Percentiles rank a stretch among this genome's conserved stretches.
These are phyloP conservation scores for Psidium friedrichsthalianum DNA, from an alignment of 345 rosid genomes.

Conservation along the genomic window DNA sequence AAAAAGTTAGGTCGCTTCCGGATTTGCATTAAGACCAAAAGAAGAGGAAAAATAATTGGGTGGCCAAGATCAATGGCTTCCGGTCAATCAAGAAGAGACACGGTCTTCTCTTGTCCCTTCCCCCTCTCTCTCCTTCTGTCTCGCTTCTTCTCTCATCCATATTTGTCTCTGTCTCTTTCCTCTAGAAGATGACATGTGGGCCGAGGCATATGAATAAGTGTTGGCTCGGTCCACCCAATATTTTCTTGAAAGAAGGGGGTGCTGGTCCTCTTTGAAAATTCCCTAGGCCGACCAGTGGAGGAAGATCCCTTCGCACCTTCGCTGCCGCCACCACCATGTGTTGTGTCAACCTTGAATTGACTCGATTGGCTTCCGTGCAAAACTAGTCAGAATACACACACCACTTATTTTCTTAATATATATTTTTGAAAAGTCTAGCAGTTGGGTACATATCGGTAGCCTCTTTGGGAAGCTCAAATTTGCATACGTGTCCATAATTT, in stretches of 20 bases:
- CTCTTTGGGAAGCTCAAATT: neutral
- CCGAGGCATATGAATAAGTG: no score
- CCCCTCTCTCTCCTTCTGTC: no score
- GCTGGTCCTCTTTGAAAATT: neutral
- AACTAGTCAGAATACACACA: neutral
- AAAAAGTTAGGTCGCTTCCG: neutral
- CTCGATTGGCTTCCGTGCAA: neutral
- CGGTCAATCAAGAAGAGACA: no score
- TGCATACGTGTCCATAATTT: neutral
- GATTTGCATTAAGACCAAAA: neutral
- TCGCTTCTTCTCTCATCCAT: no score
- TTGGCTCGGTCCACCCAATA: no score
- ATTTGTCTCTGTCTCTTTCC: no score
- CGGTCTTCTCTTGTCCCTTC: no score
- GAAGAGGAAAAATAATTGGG: no score
- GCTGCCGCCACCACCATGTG: neutral
- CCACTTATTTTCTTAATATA: neutral
- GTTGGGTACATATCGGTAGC: neutral
- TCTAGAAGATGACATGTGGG: no score
- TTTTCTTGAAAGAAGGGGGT: no score
- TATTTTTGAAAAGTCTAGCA: neutral
- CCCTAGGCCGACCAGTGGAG: neutral
- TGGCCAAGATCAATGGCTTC: no score
- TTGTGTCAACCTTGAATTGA: neutral
- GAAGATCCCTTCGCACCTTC: neutral